Conservation (phyloP, 768 basidiomycete species). For the Porpolomopsis calyptriformis region DNA sequence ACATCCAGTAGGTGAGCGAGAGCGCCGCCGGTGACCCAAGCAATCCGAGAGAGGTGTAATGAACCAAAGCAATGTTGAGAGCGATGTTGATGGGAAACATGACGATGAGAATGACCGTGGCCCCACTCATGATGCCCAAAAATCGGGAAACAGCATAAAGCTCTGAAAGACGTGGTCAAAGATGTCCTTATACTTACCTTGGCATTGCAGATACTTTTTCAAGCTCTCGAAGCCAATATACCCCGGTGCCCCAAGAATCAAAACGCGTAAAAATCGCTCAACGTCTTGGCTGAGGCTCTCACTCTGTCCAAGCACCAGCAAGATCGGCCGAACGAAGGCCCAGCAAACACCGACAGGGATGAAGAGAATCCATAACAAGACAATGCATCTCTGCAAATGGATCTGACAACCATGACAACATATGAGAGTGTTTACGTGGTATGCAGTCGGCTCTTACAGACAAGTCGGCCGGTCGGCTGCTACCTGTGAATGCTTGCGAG, state of each 20-base stretch:
- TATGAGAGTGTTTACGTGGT: not conserved
- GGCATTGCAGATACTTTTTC: slow-evolving; percentile 74
- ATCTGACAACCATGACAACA: slow-evolving; percentile 17
- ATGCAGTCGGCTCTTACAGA: slow-evolving; percentile 20
- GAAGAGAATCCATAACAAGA: slow-evolving; percentile 53
- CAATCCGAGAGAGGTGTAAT: slow-evolving; percentile 50
- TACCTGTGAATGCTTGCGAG: slow-evolving; percentile 67
- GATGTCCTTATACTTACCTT: slow-evolving; percentile 35
- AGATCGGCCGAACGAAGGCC: slow-evolving; percentile 52
- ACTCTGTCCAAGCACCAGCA: slow-evolving; percentile 56
- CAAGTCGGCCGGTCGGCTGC: slow-evolving; percentile 47
- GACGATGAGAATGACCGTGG: slow-evolving; percentile 52
- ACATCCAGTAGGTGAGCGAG: slow-evolving; percentile 60
- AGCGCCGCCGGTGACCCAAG: slow-evolving; percentile 60
- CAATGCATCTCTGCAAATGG: slow-evolving; percentile 59
- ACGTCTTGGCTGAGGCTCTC: slow-evolving; percentile 46
- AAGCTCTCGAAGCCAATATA: slow-evolving; percentile 69
- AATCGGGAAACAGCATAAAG: not conserved
- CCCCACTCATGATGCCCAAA: slow-evolving; percentile 64
- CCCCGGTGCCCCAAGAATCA: slow-evolving; percentile 56
- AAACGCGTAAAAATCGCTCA: slow-evolving; percentile 52
- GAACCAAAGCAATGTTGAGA: slow-evolving; percentile 52
- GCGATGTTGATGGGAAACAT: slow-evolving; percentile 57
- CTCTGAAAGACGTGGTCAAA: not conserved
- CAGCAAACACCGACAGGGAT: slow-evolving; percentile 54